These are phyloP conservation scores for Schizochytrium sp. DNA, from an alignment of 108 stramenopile species.

Conservation along the genomic window DNA sequence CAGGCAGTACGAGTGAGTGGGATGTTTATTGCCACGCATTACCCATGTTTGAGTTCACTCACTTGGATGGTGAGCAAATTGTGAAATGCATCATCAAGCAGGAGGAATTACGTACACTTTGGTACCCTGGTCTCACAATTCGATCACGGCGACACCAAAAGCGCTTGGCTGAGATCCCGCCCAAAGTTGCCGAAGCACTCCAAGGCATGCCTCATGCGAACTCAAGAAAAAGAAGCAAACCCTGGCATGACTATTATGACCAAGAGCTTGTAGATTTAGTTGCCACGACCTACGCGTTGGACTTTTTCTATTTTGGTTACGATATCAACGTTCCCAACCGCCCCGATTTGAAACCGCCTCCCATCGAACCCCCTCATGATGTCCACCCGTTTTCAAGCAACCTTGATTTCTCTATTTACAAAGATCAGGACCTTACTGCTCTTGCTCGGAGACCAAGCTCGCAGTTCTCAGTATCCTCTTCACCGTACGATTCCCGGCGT, in stretches of 20 bases:
- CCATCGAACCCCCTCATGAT: neutral
- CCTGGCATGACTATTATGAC: conserved; percentile 78
- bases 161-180: conserved; percentile 46
- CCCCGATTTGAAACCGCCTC: conserved; percentile 68
- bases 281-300: conserved; percentile 75
- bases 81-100: conserved; percentile 79
- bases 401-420: conserved; percentile 50
- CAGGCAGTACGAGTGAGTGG: conserved; percentile 79
- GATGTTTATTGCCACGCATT: conserved; percentile 77
- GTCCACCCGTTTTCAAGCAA: conserved; percentile 41
- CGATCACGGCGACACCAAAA: conserved; percentile 32
- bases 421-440: neutral
- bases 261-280: conserved; percentile 78
- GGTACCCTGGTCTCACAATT: conserved; percentile 18
- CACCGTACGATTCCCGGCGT: neutral
- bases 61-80: conserved; percentile 73
- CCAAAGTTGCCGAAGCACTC: conserved; percentile 26
- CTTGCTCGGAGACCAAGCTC: conserved; percentile 1
- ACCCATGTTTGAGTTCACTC: conserved; percentile 79
- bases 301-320: conserved; percentile 79
- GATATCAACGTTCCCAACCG: conserved; percentile 66
- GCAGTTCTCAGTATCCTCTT: neutral
- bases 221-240: conserved; percentile 1
- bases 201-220: conserved; percentile 50
- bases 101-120: conserved; percentile 71